Evolutionary conservation across 208 protist species (phyloP), one percentile per base, ranked within the genome.

Genomic region (Crithidia thermophila): DNA sequence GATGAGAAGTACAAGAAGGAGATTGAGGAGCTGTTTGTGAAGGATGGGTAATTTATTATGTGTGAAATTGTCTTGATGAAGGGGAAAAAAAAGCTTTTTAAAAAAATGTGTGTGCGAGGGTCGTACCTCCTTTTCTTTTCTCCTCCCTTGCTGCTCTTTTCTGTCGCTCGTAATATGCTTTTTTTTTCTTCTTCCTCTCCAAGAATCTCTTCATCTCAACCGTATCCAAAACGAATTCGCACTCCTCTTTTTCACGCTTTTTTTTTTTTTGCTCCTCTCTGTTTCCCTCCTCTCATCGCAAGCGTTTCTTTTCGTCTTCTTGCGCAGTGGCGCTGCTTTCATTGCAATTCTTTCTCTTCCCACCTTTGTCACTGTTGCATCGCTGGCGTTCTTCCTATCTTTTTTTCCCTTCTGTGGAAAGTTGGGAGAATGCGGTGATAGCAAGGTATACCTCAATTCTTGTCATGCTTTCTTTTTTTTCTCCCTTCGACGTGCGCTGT

Each of bases 1-100:
- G 80, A 88, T 10, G 78, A 87, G 51, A 65, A 68, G 4, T 94
- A 94, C 67, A 79, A 73, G 43, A 67, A 84, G 8, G 34, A 76
- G 1, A 96, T 96, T 53, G 50, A 71, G 11, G 53, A 82, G 27
- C 66, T 94, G 20, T 96, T 94, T 52, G 47, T 23, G 28, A 76
- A 90, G 45, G 76, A 88, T 3, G 18, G 37, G 6, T 67, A 82
- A 50, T 30, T 1, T n/a, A n/a, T n/a, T n/a, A n/a, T 34, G 11
- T 7, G 31, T 27, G 18, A 7, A 13, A 25, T 59, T 43, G 39
- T 18, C 16, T 16, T 23, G 45, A 50, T 27, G 21, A 16, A 57
- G 25, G 25, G 25, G 14, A 37, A 57, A 21, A 36, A 45, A 18
- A 72, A n/a, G 28, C 8, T 52, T n/a, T 23, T 4, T 20, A n/a